A percentile compares a stretch with the other conserved stretches of the same genome.
phyloP scores from a whole-genome alignment of 176 grass and related monocot genomes.

The Ensete glaucum region DNA sequence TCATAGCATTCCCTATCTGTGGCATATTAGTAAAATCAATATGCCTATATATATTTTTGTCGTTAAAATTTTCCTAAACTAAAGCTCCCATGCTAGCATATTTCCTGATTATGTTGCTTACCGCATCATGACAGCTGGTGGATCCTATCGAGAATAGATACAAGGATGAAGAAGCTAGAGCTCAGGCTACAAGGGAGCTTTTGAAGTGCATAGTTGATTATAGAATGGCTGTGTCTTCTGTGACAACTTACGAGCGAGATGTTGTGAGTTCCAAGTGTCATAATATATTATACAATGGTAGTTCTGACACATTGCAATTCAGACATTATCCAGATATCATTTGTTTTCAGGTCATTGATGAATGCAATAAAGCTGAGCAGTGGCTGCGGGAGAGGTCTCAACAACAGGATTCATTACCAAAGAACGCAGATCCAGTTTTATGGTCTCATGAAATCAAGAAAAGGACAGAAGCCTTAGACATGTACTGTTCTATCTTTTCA shows the following conservation, averaged over 20 bases:
- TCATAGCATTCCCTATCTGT: not conserved
- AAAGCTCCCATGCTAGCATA: not conserved
- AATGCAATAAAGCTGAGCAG: slow-evolving; percentile 70
- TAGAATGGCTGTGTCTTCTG: slow-evolving; percentile 56
- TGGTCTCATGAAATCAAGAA: slow-evolving; percentile 77
- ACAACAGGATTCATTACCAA: slow-evolving; percentile 63
- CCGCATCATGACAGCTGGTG: slow-evolving; percentile 61
- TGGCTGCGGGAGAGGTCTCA: slow-evolving; percentile 65
- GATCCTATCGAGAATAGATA: slow-evolving; percentile 89
- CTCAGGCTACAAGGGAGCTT: slow-evolving; percentile 52
- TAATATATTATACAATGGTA: not conserved
- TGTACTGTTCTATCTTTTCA: slow-evolving; percentile 36
- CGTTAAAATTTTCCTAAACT: not conserved
- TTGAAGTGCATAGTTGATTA: slow-evolving; percentile 52
- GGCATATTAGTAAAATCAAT: not conserved
- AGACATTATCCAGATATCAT: not conserved
- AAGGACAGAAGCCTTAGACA: slow-evolving; percentile 49
- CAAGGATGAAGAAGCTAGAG: slow-evolving; percentile 85
- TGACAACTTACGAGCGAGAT: slow-evolving; percentile 43
- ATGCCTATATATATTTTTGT: not conserved
- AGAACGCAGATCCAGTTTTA: slow-evolving; percentile 74
- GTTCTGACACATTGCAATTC: not conserved
- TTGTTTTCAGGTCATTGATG: slow-evolving; percentile 42
- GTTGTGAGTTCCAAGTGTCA: slow-evolving; percentile 41
- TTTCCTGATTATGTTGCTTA: slow-evolving; percentile 15